Evolutionary conservation across 108 stramenopile species (phyloP).

Genomic region (Skeletonema marinoi): DNA sequence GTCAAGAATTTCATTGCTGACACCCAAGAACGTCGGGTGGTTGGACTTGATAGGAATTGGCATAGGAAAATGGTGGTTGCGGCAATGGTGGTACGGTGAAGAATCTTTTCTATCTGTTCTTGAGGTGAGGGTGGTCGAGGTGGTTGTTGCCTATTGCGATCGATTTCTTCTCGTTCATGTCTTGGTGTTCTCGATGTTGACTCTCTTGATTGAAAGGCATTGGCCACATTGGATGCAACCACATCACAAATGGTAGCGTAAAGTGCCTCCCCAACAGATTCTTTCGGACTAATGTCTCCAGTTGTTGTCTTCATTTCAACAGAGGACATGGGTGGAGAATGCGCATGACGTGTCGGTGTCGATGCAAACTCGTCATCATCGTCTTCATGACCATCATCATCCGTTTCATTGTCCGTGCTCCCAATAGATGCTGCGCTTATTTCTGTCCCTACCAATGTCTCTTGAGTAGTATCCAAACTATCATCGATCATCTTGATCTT

Average conservation of each 20-base stretch:
- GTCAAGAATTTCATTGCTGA: conserved; percentile 23
- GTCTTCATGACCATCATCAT: neutral
- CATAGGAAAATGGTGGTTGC: conserved; percentile 31
- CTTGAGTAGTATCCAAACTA: conserved; percentile 17
- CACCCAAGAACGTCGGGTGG: conserved; percentile 31
- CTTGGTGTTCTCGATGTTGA: conserved; percentile 1
- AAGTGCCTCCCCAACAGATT: conserved; percentile 5
- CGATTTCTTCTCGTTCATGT: conserved; percentile 13
- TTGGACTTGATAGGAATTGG: conserved; percentile 30
- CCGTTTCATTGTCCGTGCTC: neutral
- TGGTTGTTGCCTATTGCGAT: neutral
- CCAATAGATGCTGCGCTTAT: conserved; percentile 1
- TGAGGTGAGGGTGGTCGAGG: conserved; percentile 11
- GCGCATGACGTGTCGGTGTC: neutral
- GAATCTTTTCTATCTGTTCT: conserved; percentile 18
- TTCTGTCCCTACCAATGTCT: conserved; percentile 1
- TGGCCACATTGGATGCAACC: neutral
- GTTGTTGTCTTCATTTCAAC: neutral
- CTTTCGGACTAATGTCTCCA: neutral
- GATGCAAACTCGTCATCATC: neutral
- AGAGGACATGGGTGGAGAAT: neutral
- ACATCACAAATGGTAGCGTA: conserved; percentile 3
- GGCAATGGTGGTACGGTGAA: conserved; percentile 17
- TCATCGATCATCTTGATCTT: conserved; percentile 9
- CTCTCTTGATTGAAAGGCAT: conserved; percentile 2